Conservation (phyloP, 2,329 filamentous ascomycete species). For the Diatrype stigma region DNA sequence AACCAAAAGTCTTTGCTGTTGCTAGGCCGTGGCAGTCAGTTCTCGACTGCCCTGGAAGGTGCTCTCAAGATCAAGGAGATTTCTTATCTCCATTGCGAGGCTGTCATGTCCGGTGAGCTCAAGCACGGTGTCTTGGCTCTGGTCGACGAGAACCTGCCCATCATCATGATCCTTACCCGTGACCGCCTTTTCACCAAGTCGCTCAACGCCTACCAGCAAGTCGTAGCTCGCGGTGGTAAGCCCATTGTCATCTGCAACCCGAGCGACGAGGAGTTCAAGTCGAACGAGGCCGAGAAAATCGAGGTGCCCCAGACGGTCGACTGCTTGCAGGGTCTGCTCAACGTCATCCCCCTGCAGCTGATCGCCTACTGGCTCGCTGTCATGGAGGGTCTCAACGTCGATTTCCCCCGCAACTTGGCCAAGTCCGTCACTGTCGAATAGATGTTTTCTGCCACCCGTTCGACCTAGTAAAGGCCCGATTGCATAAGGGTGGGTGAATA, state of each 20-base stretch:
- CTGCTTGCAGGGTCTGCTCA: slow-evolving; percentile 91
- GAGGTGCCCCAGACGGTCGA: slow-evolving; percentile 96
- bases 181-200: slow-evolving; percentile 97
- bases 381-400: slow-evolving; percentile 91
- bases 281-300: slow-evolving; percentile 89
- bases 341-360: slow-evolving; percentile 94
- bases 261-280: slow-evolving; percentile 80
- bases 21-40: slow-evolving; percentile 91
- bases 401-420: slow-evolving; percentile 97
- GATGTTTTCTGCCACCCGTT: slow-evolving; percentile 18
- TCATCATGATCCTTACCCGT: slow-evolving; percentile 98
- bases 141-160: slow-evolving; percentile 96
- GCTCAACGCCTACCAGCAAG: slow-evolving; percentile 99
- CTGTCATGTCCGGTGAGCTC: slow-evolving; percentile 98
- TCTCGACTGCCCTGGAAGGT: slow-evolving; percentile 93
- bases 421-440: slow-evolving; percentile 99
- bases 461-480: too few relatives aligned
- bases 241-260: slow-evolving; percentile 99
- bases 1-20: slow-evolving; percentile 94
- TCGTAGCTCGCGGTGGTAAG: slow-evolving; percentile 91
- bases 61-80: slow-evolving; percentile 99
- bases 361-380: slow-evolving; percentile 99
- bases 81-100: slow-evolving; percentile 98
- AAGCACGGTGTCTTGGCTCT: slow-evolving; percentile 98
- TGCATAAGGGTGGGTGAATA: too few relatives aligned